Evolutionary conservation across 805 yeast species (phyloP), one percentile per base, ranked within the genome.

Genomic region (Yarrowia bubula): DNA sequence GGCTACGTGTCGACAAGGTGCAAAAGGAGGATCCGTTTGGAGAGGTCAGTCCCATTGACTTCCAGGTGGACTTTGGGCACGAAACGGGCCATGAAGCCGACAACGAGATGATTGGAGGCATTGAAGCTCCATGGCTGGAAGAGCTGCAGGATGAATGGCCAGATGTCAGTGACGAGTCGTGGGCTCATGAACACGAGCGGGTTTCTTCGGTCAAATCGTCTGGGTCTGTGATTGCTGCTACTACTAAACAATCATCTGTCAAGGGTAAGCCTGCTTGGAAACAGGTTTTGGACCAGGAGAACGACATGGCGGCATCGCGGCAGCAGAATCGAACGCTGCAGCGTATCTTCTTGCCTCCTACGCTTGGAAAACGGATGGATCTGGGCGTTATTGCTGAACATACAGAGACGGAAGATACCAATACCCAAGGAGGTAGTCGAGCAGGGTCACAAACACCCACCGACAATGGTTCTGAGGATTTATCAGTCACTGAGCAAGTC

Each of bases 91-190:
- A 48, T 14, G 55, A 48, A 39, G 55, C 55, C 3, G 41, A 48
- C 41, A 33, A 48, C 13, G 55, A 48, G 55, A 35, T 8, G 10
- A 31, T 11, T 11, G 55, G 17, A 11, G 55, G 55, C 1, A n/a
- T 50, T 7, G 17, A 11, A 5, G 57, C 57, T 1, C 58, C 58
- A 1, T 51, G 58, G 58, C 11, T 39, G 28, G 61, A 55, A 17
- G 64, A 58, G 11, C 43, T 58, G 10, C 35, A 58, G 15, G 64
- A 58, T 11, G 64, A 58, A 10, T 58, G 64, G 64, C 61, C 61
- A 1, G 61, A 55, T 17, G 17, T 55, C 3, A 41, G 47, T 11
- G 11, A 28, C 6, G 58, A 51, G 10, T 39, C 18, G 4, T 51
- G 44, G 60, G 43, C 15, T 11, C n/a, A 33, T 8, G 33, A 50